phyloP scores from a whole-genome alignment of 345 rosid genomes.

The Eucalyptus tenuipes region DNA sequence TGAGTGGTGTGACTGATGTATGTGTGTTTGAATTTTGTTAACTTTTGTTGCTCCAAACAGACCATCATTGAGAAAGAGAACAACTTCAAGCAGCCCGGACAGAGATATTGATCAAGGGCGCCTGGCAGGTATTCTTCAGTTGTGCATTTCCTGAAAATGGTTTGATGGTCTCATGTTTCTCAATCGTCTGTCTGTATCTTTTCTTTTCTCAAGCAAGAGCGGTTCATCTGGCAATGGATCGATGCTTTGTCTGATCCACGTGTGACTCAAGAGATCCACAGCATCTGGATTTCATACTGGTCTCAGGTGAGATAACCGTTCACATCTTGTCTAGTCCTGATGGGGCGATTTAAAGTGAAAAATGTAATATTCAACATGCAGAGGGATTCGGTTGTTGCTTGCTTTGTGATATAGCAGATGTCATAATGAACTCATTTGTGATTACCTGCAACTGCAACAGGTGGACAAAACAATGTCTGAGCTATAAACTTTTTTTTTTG shows the following conservation, averaged over 20 bases:
- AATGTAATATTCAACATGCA: neutral
- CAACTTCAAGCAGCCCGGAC: constrained; percentile 94
- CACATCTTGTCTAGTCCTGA: neutral
- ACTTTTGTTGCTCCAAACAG: constrained; percentile 14
- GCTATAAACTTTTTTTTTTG: neutral
- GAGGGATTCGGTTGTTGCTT: neutral
- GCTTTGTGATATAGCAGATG: neutral
- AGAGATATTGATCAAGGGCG: constrained; percentile 67
- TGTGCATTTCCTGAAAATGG: neutral
- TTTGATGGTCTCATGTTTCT: neutral
- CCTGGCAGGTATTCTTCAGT: constrained; percentile 48
- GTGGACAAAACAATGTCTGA: constrained; percentile 7
- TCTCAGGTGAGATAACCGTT: constrained; percentile 39
- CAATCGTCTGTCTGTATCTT: neutral
- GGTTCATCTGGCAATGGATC: constrained; percentile 55
- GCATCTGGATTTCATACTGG: constrained; percentile 84
- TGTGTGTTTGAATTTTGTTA: neutral
- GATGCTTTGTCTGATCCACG: constrained; percentile 71
- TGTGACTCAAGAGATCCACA: constrained; percentile 64
- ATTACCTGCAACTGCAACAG: constrained; percentile 4
- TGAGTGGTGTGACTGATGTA: neutral
- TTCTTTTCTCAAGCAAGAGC: constrained; percentile 46
- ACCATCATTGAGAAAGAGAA: constrained; percentile 69
- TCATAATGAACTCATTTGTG: neutral
- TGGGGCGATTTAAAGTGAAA: neutral